These are phyloP conservation scores for Aspergillus ostianus DNA, from an alignment of 495 filamentous ascomycete genomes.

Conservation along the genomic window DNA sequence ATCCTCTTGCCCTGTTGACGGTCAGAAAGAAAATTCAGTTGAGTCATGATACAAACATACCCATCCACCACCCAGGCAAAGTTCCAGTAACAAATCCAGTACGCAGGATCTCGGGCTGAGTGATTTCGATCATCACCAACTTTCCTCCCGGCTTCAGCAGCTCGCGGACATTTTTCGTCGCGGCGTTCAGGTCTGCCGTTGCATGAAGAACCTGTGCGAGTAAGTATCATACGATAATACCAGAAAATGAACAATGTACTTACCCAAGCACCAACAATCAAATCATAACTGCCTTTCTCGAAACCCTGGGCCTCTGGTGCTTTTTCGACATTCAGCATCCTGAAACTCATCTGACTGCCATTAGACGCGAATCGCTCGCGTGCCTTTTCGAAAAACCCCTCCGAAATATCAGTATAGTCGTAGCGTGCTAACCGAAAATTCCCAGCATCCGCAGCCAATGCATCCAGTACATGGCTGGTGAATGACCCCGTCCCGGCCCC, in stretches of 20 bases:
- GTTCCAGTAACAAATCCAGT: no score
- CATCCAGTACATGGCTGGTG: no score
- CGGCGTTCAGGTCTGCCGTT: slow-evolving; percentile 34
- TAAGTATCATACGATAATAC: no score
- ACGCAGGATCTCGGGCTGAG: no score
- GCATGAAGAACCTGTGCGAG: slow-evolving; percentile 35
- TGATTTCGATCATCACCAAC: slow-evolving; percentile 26
- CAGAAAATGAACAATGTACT: no score
- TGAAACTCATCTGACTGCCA: slow-evolving; percentile 32
- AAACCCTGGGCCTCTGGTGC: slow-evolving; percentile 40
- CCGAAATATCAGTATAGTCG: slow-evolving; percentile 32
- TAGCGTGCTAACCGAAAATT: no score
- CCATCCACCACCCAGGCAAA: no score
- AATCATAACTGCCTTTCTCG: slow-evolving; percentile 36
- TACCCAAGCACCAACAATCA: slow-evolving; percentile 34
- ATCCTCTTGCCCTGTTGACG: no score
- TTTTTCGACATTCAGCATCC: slow-evolving; percentile 35
- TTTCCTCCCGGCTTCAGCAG: slow-evolving; percentile 51
- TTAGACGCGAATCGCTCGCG: slow-evolving; percentile 26
- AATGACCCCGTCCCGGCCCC: no score
- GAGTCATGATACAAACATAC: no score
- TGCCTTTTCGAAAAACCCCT: slow-evolving; percentile 27
- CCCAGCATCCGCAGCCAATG: no score
- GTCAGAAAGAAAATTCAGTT: no score
- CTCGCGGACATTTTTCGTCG: slow-evolving; percentile 32